A percentile compares a stretch with the other conserved stretches of the same genome.
Evolutionary conservation across 768 basidiomycete genomes (phyloP).

Genomic region (Chalciporus pseudorubinellus): DNA sequence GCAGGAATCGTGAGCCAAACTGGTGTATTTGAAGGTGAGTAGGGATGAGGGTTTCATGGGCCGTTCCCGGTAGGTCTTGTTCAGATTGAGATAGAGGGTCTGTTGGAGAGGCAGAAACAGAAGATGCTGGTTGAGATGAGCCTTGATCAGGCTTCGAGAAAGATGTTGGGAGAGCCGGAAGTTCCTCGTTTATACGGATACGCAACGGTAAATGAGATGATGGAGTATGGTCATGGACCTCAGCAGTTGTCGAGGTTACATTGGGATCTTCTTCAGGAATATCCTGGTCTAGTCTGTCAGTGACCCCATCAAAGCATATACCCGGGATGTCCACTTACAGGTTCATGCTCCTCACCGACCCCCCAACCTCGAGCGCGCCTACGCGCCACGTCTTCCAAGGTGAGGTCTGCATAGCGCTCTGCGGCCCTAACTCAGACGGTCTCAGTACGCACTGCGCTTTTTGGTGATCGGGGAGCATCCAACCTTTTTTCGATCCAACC

Average conservation of each 20-base stretch:
- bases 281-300: slow-evolving; percentile 15
- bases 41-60: slow-evolving; percentile 55
- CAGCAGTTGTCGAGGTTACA: slow-evolving; percentile 2
- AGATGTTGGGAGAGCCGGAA: slow-evolving; percentile 26
- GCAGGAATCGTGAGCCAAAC: slow-evolving; percentile 84
- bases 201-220: slow-evolving; percentile 30
- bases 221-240: slow-evolving; percentile 11
- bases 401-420: slow-evolving; percentile 71
- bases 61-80: slow-evolving; percentile 33
- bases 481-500: slow-evolving; percentile 89
- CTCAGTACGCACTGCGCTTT: slow-evolving; percentile 3
- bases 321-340: slow-evolving; percentile 13
- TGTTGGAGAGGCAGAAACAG: slow-evolving; percentile 16
- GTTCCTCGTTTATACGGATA: slow-evolving; percentile 43
- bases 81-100: slow-evolving; percentile 31
- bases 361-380: slow-evolving; percentile 74
- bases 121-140: slow-evolving; percentile 4
- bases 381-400: slow-evolving; percentile 54
- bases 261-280: slow-evolving; percentile 10
- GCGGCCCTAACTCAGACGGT: slow-evolving; percentile 55
- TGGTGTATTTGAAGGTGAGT: slow-evolving; percentile 68
- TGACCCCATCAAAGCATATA: background rate
- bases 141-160: slow-evolving; percentile 8
- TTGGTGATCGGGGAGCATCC: slow-evolving; percentile 4
- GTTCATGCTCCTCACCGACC: slow-evolving; percentile 31